Conservation (phyloP, 441 rosid species). For the Erodium texanum region DNA sequence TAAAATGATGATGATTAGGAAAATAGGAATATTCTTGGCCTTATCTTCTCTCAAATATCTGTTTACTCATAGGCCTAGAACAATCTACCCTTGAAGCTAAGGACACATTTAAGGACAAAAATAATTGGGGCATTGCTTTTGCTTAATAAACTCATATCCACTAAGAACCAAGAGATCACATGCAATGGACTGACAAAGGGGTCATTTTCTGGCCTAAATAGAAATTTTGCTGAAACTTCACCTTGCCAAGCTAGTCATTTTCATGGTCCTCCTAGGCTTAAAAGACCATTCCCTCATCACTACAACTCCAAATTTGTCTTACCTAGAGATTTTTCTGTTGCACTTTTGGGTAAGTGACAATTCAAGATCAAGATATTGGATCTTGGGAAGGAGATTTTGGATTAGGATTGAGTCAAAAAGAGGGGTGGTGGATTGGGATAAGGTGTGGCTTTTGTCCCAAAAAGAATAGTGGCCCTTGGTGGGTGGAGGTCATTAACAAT, state of each 20-base stretch:
- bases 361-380: background rate
- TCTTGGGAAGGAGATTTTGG: background rate
- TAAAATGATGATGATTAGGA: slow-evolving; percentile 1
- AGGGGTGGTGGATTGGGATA: no score
- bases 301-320: background rate
- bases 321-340: background rate
- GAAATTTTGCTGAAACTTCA: no score
- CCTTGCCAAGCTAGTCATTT: no score
- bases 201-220: no score
- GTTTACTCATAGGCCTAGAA: no score
- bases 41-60: background rate
- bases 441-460: background rate
- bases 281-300: background rate
- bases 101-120: background rate
- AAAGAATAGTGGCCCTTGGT: background rate
- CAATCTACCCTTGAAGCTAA: slow-evolving; percentile 7
- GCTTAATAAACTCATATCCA: background rate
- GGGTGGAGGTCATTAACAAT: no score
- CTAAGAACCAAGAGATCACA: background rate
- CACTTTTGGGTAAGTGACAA: slow-evolving; percentile 1
- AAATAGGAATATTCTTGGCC: slow-evolving; percentile 12
- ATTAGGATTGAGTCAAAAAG: background rate
- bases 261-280: background rate
- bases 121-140: background rate
- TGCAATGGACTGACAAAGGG: background rate